These are phyloP conservation scores for Fusarium keratoplasticum DNA, from an alignment of 2,329 filamentous ascomycete species.

Conservation along the genomic window DNA sequence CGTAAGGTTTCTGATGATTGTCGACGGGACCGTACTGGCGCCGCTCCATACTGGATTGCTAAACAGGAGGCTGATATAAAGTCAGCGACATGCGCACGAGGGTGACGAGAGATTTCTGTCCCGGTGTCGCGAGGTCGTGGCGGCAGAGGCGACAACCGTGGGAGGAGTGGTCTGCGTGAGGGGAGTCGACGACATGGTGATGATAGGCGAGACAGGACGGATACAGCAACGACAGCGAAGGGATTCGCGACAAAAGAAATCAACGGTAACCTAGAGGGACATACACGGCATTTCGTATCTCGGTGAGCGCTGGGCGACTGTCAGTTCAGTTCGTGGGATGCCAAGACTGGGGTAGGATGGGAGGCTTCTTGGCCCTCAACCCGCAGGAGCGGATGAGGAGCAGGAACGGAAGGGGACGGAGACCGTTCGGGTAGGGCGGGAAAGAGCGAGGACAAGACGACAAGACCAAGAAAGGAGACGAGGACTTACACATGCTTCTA, in stretches of 20 bases:
- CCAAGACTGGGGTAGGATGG: conserved; percentile 49
- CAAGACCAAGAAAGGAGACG: conserved; percentile 7
- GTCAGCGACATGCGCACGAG: conserved; percentile 33
- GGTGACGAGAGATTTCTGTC: conserved; percentile 4
- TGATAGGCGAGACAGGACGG: conserved; percentile 2
- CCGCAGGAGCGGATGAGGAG: conserved; percentile 31
- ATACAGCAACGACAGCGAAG: conserved; percentile 10
- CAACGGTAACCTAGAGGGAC: conserved; percentile 37
- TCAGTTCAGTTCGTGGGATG: conserved; percentile 52
- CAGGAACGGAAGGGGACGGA: conserved; percentile 25
- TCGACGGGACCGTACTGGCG: conserved; percentile 62
- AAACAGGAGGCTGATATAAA: conserved; percentile 63
- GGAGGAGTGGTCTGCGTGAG: conserved; percentile 2
- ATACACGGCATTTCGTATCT: conserved; percentile 64
- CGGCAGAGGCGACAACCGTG: conserved; percentile 1
- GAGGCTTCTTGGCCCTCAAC: conserved; percentile 42
- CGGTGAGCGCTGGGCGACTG: conserved; percentile 57
- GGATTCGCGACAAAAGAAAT: conserved; percentile 23
- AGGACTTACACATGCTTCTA: conserved; percentile 57
- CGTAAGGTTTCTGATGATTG: conserved; percentile 68
- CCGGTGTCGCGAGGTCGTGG: background rate
- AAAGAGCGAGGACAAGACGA: conserved; percentile 13
- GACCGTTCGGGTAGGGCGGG: conserved; percentile 15
- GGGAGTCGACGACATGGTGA: conserved; percentile 11
- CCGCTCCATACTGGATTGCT: conserved; percentile 68